Percentiles rank a stretch among this genome's conserved stretches.
These are phyloP conservation scores for Phaeophleospora eucalypticola DNA, from an alignment of 2,329 filamentous ascomycete genomes.

Conservation along the genomic window DNA sequence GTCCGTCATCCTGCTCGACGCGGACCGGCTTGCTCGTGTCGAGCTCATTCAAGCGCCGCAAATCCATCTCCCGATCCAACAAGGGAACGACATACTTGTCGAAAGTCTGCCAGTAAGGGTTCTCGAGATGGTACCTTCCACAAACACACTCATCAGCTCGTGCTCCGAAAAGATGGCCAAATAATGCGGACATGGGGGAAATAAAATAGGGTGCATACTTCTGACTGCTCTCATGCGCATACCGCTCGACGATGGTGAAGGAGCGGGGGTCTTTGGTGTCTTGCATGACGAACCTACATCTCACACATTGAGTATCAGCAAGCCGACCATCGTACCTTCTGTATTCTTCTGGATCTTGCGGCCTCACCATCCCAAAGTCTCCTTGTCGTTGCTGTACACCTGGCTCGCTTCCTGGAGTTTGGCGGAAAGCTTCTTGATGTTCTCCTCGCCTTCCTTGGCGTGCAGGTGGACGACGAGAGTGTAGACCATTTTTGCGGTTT, in stretches of 20 bases:
- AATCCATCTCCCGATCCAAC: constrained; percentile 65
- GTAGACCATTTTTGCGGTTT: constrained; percentile 40
- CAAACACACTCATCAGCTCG: not conserved
- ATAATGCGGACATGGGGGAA: too few species aligned
- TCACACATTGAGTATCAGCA: not conserved
- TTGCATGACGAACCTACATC: constrained; percentile 72
- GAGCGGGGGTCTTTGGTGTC: constrained; percentile 62
- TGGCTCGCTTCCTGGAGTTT: constrained; percentile 73
- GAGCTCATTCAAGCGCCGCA: constrained; percentile 64
- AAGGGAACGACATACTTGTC: constrained; percentile 69
- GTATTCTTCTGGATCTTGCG: too few species aligned
- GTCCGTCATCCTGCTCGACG: constrained; percentile 31
- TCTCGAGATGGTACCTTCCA: constrained; percentile 47
- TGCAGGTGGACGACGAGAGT: constrained; percentile 66
- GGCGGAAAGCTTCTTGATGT: constrained; percentile 62
- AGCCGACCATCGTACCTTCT: too few species aligned
- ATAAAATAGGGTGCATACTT: constrained; percentile 35
- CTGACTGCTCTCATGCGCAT: constrained; percentile 56
- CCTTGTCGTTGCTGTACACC: constrained; percentile 67
- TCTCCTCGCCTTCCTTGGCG: constrained; percentile 61
- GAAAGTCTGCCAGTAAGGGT: constrained; percentile 73
- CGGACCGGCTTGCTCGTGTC: constrained; percentile 48
- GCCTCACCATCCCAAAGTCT: constrained; percentile 48
- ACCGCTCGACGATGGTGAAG: constrained; percentile 73
- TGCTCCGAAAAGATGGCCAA: too few species aligned